A percentile compares a stretch with the other conserved stretches of the same genome.
Conservation (phyloP, 306 rosid species). For the Ochetophila trinervis region DNA sequence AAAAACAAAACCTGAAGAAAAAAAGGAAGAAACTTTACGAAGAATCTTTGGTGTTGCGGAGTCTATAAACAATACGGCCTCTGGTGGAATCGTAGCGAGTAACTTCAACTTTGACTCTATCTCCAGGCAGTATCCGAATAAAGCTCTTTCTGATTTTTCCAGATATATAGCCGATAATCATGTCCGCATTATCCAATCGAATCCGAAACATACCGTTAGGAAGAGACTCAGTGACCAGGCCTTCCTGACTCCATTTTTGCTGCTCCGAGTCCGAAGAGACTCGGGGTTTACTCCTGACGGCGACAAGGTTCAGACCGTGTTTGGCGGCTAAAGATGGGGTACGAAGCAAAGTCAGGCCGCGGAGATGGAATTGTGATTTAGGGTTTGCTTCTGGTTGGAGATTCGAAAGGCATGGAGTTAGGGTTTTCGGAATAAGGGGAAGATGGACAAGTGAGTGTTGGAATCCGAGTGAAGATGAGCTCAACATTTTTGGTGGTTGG, state of each 20-base stretch:
- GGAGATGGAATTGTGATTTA: slow-evolving; percentile 3
- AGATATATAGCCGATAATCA: slow-evolving; percentile 50
- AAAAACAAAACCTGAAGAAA: not conserved
- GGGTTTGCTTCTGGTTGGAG: slow-evolving; percentile 1
- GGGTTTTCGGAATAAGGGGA: slow-evolving; percentile 10
- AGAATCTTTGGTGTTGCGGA: slow-evolving; percentile 33
- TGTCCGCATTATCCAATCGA: slow-evolving; percentile 45
- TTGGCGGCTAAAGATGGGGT: slow-evolving; percentile 6
- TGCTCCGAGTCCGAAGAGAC: slow-evolving; percentile 32
- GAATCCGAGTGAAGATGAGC: slow-evolving; percentile 22
- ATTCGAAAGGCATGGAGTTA: not conserved
- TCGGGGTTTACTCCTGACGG: slow-evolving; percentile 28
- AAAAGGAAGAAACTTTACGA: not conserved
- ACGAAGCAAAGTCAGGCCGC: not conserved
- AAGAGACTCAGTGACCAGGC: slow-evolving; percentile 46
- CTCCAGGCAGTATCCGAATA: slow-evolving; percentile 51
- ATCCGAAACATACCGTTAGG: slow-evolving; percentile 56
- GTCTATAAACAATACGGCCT: slow-evolving; percentile 46
- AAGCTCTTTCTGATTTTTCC: slow-evolving; percentile 56
- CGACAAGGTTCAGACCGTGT: slow-evolving; percentile 13
- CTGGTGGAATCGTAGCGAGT: slow-evolving; percentile 50
- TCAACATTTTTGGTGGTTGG: slow-evolving; percentile 20
- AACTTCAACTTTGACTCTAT: slow-evolving; percentile 54
- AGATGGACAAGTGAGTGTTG: slow-evolving; percentile 12
- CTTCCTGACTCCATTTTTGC: slow-evolving; percentile 48